Base-by-base conservation (phyloP, 2,329 filamentous ascomycete genomes). In the Uncinocarpus reesii region DNA sequence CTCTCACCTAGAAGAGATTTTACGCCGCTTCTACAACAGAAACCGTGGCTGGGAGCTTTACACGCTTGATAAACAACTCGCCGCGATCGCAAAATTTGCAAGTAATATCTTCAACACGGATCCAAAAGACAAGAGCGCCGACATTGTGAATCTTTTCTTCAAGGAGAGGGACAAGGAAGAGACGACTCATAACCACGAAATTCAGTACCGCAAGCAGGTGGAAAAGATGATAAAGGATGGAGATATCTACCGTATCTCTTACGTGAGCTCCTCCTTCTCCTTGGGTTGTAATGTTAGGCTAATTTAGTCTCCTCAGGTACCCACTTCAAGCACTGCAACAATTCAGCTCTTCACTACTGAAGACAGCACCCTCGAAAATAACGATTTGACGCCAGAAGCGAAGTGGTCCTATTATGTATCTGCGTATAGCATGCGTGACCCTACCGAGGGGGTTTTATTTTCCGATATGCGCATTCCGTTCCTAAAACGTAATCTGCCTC, bases 391-490 rank as follows among this genome's bases (percentile, higher is more conserved):
- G 45, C 67, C 71, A 3, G 75, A 80, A 55, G 74, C 75, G 53
- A 71, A 80, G 32, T 98, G 92, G 92, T 86, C 90, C 58, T 94
- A 93, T 69, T 98, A 98, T 63, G 86, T 95, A 49, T 89, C 90
- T 15, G 88, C 89, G 0, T 96, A 85, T 65, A 85, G 87, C 56
- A 86, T 87, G 54, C 78, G 89, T 20, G 87, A 95, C 60, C 85
- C 86, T 1, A 98, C 92, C 0, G 86, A 92, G 65, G 85, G 85
- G 11, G 76, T 92, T 2, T 71, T 76, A 5, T 73, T 81, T 42
- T 74, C 75, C 4, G 78, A 77, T 41, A 74, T 87, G 58, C 78
- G 77, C 53, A 83, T 80, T 66, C 76, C 80, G 3, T 79, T 88
- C 50, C 72, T 90, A 13, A 76, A 79, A 43, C 81, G 84, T 50